phyloP scores from a whole-genome alignment of 2,329 filamentous ascomycete genomes.

The Leptosphaerulina australis region DNA sequence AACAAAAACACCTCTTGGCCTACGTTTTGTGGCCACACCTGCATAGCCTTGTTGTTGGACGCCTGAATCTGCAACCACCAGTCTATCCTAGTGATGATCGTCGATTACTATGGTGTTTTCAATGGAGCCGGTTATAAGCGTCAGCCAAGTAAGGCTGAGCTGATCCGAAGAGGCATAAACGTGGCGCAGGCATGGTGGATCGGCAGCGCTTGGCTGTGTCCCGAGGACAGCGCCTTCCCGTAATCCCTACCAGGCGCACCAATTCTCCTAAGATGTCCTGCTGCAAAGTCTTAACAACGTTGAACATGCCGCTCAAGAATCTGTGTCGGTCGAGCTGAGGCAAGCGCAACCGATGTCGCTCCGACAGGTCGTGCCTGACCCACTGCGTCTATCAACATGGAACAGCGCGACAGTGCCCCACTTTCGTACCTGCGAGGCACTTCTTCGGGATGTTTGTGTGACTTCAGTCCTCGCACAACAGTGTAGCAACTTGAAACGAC shows the following conservation, averaged over 20 bases:
- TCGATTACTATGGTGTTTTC: constrained; percentile 16
- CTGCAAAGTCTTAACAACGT: neutral
- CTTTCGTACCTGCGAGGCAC: constrained; percentile 23
- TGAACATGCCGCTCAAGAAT: too few relatives aligned
- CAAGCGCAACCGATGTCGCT: constrained; percentile 26
- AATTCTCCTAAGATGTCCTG: neutral
- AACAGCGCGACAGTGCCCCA: constrained; percentile 23
- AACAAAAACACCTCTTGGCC: constrained; percentile 11
- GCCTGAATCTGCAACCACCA: constrained; percentile 17
- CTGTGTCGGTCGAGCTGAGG: neutral
- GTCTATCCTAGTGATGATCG: constrained; percentile 6
- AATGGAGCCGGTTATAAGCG: constrained; percentile 27
- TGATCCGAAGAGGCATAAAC: constrained; percentile 6
- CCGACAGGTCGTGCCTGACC: constrained; percentile 27
- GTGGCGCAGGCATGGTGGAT: constrained; percentile 7
- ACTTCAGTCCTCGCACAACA: constrained; percentile 25
- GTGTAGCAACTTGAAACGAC: constrained; percentile 17
- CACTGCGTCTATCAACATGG: constrained; percentile 18
- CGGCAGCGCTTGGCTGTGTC: neutral
- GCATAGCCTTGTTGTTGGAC: constrained; percentile 19
- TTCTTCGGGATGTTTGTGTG: constrained; percentile 26
- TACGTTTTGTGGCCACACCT: constrained; percentile 12
- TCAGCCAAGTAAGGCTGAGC: constrained; percentile 18
- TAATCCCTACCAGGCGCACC: neutral
- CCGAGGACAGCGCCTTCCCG: neutral